Base-by-base conservation (phyloP, 164 flowering plant genomes). In the Berberis vulgaris region DNA sequence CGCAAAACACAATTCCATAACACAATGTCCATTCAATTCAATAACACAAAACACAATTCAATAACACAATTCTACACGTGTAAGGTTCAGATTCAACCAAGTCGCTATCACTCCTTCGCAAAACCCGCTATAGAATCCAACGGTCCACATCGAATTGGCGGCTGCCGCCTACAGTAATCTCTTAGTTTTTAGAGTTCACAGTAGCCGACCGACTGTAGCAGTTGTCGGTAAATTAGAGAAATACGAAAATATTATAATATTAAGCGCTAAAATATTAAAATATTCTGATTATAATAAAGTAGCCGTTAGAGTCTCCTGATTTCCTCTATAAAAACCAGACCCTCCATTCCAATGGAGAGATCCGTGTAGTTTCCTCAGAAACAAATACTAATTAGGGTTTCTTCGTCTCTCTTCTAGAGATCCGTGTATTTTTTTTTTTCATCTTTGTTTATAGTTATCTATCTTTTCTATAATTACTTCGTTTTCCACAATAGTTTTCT, bases 151-250 rank as follows among this genome's bases (percentile, higher is more conserved):
- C 59, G 55, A 4, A 53, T 62, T 40, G 84, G 82, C 86, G 89
- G 89, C 59, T 67, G 81, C 88, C 88, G 83, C 86, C 86, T 83
- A 55, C 55, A 73, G 69, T 26, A 26, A 26, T 26, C 26, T 26
- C 26, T 26, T 26, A 26, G 26, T 26, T 0, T 26, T 26, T 26
- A 26, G 26, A 26, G 26, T 42, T 7, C 42, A 13, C 43, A 45
- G 64, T 62, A 41, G 67, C 62, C 70, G 71, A 58, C 64, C 54
- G 26, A 26, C 26, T 26, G 73, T 67, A 64, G 50, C 76, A 62
- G 74, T 71, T 74, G 76, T 75, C 78, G 76, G 76, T 61, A 69
- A 70, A 64, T 69, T 70, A 45, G 65, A 60, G 69, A 47, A 72
- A 61, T 41, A 12, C 43, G 49, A 69, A 45, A 54, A 7, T 5